Conservation (phyloP, 192 early-diverging fungal genomes). For the Backusella psychrophila region DNA sequence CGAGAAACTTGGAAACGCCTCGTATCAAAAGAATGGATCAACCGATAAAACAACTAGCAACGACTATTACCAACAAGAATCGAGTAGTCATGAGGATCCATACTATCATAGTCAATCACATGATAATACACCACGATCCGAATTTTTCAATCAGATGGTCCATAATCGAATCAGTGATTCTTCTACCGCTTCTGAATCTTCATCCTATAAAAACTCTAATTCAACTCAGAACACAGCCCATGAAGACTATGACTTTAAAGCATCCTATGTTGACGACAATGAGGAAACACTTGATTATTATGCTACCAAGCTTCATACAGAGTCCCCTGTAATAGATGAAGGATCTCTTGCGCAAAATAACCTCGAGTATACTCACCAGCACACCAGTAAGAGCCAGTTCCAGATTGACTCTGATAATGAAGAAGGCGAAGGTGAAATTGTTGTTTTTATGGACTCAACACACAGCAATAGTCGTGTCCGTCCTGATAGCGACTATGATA, state of each 20-base stretch:
- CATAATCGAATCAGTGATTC: constrained; percentile 10
- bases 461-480: background rate
- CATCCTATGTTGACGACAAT: background rate
- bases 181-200: constrained; percentile 12
- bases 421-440: constrained; percentile 12
- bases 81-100: background rate
- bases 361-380: background rate
- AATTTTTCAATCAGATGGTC: background rate
- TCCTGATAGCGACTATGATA: background rate
- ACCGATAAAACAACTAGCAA: background rate
- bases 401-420: background rate
- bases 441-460: constrained; percentile 4
- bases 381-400: background rate
- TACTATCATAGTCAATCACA: background rate
- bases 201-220: constrained; percentile 8
- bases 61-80: background rate
- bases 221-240: constrained; percentile 2
- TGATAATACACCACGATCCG: background rate
- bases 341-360: background rate
- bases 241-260: constrained; percentile 2
- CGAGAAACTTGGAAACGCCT: background rate
- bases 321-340: background rate
- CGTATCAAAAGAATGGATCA: background rate
- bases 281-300: constrained; percentile 3
- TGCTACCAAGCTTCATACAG: background rate